Percentiles rank a stretch among this genome's conserved stretches.
Evolutionary conservation across 768 basidiomycete genomes (phyloP).

Genomic region (Serendipita vermifera): DNA sequence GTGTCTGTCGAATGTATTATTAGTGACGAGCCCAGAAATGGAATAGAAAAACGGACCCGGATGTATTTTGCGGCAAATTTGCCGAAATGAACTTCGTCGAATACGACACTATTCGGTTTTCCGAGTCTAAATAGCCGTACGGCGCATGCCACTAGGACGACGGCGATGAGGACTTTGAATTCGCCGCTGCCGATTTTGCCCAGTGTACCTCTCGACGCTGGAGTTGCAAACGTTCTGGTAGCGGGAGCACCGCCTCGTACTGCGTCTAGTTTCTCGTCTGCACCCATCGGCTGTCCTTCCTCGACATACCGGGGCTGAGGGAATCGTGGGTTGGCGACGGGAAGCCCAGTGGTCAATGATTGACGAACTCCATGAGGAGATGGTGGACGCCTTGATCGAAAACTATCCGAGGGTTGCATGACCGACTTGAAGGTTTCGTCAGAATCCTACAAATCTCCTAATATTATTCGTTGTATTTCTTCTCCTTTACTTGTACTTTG

Average conservation of each 20-base stretch:
- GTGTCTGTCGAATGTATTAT: conserved; percentile 36
- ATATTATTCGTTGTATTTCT: no score
- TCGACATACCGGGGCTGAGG: conserved; percentile 6
- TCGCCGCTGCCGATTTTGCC: conserved; percentile 51
- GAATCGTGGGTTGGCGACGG: neutral
- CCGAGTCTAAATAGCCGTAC: conserved; percentile 82
- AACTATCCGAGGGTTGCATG: conserved; percentile 5
- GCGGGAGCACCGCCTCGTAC: neutral
- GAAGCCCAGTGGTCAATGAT: conserved; percentile 2
- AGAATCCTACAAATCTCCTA: no score
- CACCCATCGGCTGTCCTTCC: neutral
- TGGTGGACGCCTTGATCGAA: conserved; percentile 2
- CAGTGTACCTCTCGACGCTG: conserved; percentile 40
- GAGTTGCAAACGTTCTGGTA: conserved; percentile 6
- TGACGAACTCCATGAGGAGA: neutral
- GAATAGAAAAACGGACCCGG: conserved; percentile 25
- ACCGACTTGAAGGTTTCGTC: no score
- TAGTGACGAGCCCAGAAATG: neutral
- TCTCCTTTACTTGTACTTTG: no score
- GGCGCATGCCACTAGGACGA: conserved; percentile 54
- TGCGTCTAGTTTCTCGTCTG: conserved; percentile 3
- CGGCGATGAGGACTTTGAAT: conserved; percentile 54
- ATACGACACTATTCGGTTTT: conserved; percentile 88
- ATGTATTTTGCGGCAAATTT: conserved; percentile 81
- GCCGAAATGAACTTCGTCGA: conserved; percentile 97